Evolutionary conservation across 257 asterid species (phyloP).

Genomic region (Perilla frutescens): DNA sequence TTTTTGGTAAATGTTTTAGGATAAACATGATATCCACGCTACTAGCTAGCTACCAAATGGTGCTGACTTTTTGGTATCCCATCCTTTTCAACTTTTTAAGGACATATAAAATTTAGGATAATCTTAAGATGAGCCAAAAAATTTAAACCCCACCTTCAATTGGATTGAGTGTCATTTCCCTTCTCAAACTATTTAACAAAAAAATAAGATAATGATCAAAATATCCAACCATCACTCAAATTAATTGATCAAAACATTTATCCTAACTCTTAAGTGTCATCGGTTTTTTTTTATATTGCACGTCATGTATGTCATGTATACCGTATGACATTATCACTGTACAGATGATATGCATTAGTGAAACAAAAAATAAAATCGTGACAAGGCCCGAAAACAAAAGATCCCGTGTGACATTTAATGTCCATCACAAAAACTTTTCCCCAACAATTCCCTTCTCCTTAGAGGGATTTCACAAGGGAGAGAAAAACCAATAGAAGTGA

Average conservation of each 20-base stretch:
- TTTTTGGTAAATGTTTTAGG: background rate
- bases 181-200: background rate
- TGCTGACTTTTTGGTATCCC: constrained; percentile 40
- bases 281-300: no score
- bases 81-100: constrained; percentile 42
- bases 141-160: constrained; percentile 24
- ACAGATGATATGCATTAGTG: background rate
- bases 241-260: background rate
- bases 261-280: no score
- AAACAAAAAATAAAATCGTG: no score
- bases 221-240: background rate
- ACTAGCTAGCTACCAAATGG: constrained; percentile 9
- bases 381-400: background rate
- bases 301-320: background rate
- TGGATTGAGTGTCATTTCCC: constrained; percentile 14
- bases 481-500: background rate
- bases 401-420: background rate
- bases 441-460: constrained; percentile 4
- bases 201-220: background rate
- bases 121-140: constrained; percentile 17
- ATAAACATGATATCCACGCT: constrained; percentile 27
- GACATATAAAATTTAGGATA: background rate
- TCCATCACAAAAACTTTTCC: background rate
- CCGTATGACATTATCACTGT: background rate
- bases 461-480: background rate